Conservation (phyloP, 2,329 filamentous ascomycete genomes). For the Fusarium sp. region DNA sequence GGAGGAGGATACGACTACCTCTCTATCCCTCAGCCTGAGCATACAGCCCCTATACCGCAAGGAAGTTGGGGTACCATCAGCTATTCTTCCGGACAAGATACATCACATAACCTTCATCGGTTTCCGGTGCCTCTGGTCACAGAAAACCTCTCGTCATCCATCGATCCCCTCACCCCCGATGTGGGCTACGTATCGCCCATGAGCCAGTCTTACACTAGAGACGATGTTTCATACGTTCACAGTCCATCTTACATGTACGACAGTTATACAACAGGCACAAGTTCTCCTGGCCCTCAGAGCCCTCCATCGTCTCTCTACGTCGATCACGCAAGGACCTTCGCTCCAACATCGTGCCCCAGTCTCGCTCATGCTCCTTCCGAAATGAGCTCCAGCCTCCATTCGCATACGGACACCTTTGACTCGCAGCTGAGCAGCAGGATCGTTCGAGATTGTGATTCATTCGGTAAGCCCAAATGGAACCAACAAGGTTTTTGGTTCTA, state of each 20-base stretch:
- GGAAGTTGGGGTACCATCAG: constrained; percentile 63
- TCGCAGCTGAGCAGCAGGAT: constrained; percentile 67
- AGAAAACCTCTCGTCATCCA: constrained; percentile 67
- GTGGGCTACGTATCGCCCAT: constrained; percentile 75
- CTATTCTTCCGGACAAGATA: constrained; percentile 60
- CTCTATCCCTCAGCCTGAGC: constrained; percentile 65
- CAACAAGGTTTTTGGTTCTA: constrained; percentile 56
- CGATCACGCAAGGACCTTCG: constrained; percentile 63
- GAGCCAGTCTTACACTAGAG: constrained; percentile 69
- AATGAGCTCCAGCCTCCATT: constrained; percentile 71
- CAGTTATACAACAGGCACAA: constrained; percentile 64
- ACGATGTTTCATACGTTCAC: constrained; percentile 70
- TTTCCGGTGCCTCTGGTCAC: constrained; percentile 63
- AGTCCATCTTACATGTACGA: constrained; percentile 72
- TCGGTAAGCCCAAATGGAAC: constrained; percentile 64
- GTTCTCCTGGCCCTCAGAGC: constrained; percentile 69
- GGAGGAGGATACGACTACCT: constrained; percentile 63
- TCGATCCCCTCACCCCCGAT: constrained; percentile 72
- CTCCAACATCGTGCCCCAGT: constrained; percentile 73
- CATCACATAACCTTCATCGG: constrained; percentile 60
- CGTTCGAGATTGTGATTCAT: constrained; percentile 68
- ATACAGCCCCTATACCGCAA: constrained; percentile 58
- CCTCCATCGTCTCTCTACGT: constrained; percentile 69
- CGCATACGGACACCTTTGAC: constrained; percentile 72
- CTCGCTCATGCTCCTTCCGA: constrained; percentile 74